Conservation (phyloP, 2,329 filamentous ascomycete genomes). For the Cercospora brassicicola region DNA sequence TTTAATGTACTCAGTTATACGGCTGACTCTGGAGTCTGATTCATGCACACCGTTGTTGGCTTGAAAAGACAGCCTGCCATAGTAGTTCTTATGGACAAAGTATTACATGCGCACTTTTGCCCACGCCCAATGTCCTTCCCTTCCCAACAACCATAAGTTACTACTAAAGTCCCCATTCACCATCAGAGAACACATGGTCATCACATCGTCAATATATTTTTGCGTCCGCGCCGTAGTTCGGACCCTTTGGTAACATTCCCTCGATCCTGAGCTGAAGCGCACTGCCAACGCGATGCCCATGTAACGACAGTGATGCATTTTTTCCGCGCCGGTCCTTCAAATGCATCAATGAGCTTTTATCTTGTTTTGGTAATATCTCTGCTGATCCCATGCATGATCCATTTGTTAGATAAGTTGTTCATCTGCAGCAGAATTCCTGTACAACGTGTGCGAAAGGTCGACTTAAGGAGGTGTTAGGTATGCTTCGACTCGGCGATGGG, state of each 20-base stretch:
- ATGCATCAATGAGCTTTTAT: constrained; percentile 11
- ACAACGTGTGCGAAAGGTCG: neutral
- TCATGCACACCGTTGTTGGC: neutral
- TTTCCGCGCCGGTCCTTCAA: neutral
- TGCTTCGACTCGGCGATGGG: neutral
- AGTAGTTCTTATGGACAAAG: neutral
- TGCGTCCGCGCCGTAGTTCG: neutral
- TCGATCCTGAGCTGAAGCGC: neutral
- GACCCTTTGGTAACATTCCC: neutral
- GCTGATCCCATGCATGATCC: neutral
- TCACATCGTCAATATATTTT: neutral
- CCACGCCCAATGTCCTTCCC: neutral
- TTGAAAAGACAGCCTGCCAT: constrained; percentile 7
- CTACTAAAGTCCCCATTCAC: neutral
- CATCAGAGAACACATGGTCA: neutral
- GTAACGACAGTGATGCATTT: constrained; percentile 9
- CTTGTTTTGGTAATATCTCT: neutral
- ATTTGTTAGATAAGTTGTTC: neutral
- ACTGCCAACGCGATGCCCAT: constrained; percentile 1
- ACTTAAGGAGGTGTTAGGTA: neutral
- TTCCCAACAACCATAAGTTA: neutral
- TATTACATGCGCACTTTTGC: constrained; percentile 6
- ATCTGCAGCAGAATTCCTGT: neutral
- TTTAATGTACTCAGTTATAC: neutral
- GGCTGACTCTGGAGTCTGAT: neutral